Conservation (phyloP, 208 protist species). For the Naegleria lovaniensis region DNA sequence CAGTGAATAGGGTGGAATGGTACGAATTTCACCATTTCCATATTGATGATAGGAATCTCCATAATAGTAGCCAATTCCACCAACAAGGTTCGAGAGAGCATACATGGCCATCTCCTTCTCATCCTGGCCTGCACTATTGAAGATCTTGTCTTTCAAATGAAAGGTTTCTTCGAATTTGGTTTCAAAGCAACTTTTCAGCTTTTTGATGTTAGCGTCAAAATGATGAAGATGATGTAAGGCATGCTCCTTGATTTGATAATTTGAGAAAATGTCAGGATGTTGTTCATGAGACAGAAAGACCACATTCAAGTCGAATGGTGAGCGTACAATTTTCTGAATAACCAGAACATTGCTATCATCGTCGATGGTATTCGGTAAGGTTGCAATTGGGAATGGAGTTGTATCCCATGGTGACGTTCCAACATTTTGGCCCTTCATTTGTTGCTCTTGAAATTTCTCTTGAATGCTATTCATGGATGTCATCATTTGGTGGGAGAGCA, state of each 20-base stretch:
- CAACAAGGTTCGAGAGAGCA: constrained; percentile 52
- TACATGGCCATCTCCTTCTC: constrained; percentile 27
- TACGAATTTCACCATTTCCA: constrained; percentile 24
- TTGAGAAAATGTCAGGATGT: not conserved
- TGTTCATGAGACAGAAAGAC: not conserved
- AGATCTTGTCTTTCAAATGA: not conserved
- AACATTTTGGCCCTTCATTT: not conserved
- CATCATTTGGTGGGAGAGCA: not conserved
- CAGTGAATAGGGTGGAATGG: constrained; percentile 24
- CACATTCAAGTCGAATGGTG: not conserved
- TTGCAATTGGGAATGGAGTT: not conserved
- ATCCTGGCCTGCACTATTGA: not conserved
- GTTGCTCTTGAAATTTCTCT: not conserved
- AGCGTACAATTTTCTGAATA: not conserved
- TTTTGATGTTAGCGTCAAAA: not conserved
- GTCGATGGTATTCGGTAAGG: constrained; percentile 10
- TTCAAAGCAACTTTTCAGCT: not conserved
- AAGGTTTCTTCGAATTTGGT: not conserved
- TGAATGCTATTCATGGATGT: not conserved
- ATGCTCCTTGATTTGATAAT: not conserved
- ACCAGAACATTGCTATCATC: not conserved
- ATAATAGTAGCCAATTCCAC: constrained; percentile 56
- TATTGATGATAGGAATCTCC: constrained; percentile 26
- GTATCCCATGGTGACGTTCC: not conserved
- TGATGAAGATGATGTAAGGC: not conserved